Evolutionary conservation across 306 rosid species (phyloP), one percentile per base, ranked within the genome.

Genomic region (Sphenostylis stenocarpa): DNA sequence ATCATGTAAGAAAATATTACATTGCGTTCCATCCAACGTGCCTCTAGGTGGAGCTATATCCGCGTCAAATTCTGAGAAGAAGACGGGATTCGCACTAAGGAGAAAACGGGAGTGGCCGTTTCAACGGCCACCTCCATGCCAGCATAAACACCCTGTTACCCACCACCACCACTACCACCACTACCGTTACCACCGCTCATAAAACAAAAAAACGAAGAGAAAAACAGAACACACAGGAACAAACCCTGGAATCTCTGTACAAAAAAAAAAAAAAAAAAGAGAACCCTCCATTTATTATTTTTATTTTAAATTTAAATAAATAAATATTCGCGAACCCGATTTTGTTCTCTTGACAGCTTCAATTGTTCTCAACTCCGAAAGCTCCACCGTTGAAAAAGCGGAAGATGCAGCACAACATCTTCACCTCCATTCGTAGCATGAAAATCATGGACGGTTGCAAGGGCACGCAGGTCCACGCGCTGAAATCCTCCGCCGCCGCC

Each of bases 321-420:
- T 16, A 49, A 49, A 51, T 55, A 21, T 55, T 55, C 61, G 8
- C 31, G 61, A 4, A 55, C 61, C 31, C 31, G 31, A 23, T 55
- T 55, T 55, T 55, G 61, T 23, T 55, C 61, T 55, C 61, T 55
- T 21, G 13, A 55, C 29, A 55, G 61, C 61, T 55, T 21, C 61
- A 23, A 21, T 55, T 53, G 60, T 53, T 53, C 60, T 55, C 61
- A 23, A 55, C 26, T 23, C 7, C 26, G 15, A 12, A 55, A 55
- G 33, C 61, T 55, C n/a, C 61, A 55, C 61, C 61, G 61, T 55
- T 55, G 26, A 55, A 55, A 21, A 55, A 51, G n/a, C 58, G 31
- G 31, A 55, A 55, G 61, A 55, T 55, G 61, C 61, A 55, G 61
- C 61, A 55, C n/a, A 55, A 55, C 61, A 55, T 55, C 61, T 55